phyloP scores from a whole-genome alignment of 2,329 filamentous ascomycete genomes.

The Botrytis medusae region DNA sequence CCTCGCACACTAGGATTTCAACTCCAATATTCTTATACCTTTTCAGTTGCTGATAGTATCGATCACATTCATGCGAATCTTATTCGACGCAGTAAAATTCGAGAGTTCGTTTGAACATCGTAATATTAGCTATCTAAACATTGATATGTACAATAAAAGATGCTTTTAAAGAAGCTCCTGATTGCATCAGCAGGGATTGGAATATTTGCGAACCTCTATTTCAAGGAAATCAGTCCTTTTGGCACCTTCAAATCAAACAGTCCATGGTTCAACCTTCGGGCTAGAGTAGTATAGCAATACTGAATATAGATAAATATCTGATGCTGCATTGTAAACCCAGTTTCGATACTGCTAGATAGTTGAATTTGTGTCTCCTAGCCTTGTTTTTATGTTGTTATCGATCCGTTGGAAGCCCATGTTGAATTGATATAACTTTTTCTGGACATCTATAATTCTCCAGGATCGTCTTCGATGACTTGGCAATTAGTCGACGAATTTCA shows the following conservation, averaged over 20 bases:
- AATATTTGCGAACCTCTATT: no score
- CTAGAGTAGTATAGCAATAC: not conserved
- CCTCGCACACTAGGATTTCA: not conserved
- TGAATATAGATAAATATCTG: not conserved
- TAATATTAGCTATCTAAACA: not conserved
- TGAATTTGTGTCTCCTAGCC: not conserved
- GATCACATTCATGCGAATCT: not conserved
- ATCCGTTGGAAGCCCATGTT: not conserved
- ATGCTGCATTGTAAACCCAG: not conserved
- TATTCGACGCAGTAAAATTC: not conserved
- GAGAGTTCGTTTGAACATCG: not conserved
- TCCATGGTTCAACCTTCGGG: not conserved
- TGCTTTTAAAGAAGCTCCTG: accelerated
- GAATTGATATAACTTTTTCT: not conserved
- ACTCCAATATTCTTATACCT: not conserved
- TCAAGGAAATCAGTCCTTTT: not conserved
- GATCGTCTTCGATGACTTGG: not conserved
- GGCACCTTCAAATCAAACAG: not conserved
- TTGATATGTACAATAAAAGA: not conserved
- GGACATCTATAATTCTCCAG: not conserved
- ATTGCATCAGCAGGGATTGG: not conserved
- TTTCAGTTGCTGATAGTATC: not conserved
- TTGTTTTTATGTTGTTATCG: not conserved
- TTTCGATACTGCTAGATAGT: no score
- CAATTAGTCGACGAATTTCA: not conserved